phyloP scores from a whole-genome alignment of 1,139 yeast genomes.

The Suhomyces coccinellae region DNA sequence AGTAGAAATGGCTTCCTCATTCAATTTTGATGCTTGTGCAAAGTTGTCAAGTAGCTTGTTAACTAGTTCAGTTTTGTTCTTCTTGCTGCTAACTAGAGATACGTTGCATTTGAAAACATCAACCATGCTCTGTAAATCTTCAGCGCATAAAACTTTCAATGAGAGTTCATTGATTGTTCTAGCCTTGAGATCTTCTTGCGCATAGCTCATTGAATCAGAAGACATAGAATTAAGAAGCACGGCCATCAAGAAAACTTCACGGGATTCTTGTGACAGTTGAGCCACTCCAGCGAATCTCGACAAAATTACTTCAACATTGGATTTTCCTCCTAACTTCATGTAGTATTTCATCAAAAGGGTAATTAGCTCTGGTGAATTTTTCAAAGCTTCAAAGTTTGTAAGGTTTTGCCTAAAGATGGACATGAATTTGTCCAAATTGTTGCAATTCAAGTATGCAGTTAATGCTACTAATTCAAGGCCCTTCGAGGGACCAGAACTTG shows the following conservation, averaged over 20 bases:
- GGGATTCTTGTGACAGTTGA: conserved; percentile 16
- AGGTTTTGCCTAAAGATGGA: conserved; percentile 17
- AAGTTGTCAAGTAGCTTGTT: conserved; percentile 19
- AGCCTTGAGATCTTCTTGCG: not conserved
- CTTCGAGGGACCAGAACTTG: conserved; percentile 11
- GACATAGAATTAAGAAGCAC: conserved; percentile 23
- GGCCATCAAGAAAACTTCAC: conserved; percentile 23
- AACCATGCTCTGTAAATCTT: conserved; percentile 20
- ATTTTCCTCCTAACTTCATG: conserved; percentile 13
- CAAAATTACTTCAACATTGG: conserved; percentile 21
- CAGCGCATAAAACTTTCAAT: conserved; percentile 9
- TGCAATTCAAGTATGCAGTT: conserved; percentile 17
- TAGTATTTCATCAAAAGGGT: conserved; percentile 28
- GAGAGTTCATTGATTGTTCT: conserved; percentile 12
- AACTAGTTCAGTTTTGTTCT: conserved; percentile 18
- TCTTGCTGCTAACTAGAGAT: conserved; percentile 10
- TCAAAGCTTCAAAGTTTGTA: conserved; percentile 11
- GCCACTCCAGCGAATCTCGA: conserved; percentile 19
- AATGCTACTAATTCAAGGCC: conserved; percentile 15
- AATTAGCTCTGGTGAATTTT: conserved; percentile 19
- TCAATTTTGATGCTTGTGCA: conserved; percentile 5
- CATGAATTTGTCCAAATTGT: conserved; percentile 19
- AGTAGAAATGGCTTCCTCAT: conserved; percentile 1
- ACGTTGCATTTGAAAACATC: conserved; percentile 14
- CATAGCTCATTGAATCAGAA: not conserved